Evolutionary conservation across 1,139 yeast species (phyloP), one percentile per base, ranked within the genome.

Genomic region (Pichia sp.): DNA sequence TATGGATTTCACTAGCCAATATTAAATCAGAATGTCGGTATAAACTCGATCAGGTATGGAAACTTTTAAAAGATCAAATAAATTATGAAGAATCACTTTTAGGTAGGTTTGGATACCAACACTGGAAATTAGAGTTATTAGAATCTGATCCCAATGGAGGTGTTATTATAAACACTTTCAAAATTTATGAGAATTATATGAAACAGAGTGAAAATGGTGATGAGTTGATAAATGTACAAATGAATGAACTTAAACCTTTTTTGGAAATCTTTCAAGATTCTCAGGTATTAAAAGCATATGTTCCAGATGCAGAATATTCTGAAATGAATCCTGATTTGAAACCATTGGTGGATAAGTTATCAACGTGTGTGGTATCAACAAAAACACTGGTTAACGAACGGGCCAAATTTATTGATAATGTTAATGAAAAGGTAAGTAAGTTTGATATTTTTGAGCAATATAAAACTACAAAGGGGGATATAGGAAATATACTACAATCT

Each of bases 191-290:
- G 28, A 60, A 58, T 5, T 83, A 80, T 53, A 57, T 83, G 16
- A 53, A 55, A 2, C 78, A 78, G 48, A 94, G 95, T 1, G 64
- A 65, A 26, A 55, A 63, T 3, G 85, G 94, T 4, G 95, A 88
- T 57, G 61, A 60, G 3, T 57, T 68, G 4, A 72, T 83, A 0
- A 54, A 62, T 10, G 56, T 59, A 7, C 74, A 74, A 46, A 73
- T 72, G 45, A 49, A 55, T 2, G 68, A 68, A 10, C 64, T 79
- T 33, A 68, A 63, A 43, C 66, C 68, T 0, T 57, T 60, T 15
- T 52, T 84, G 28, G 63, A 63, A 16, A 56, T 78, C 1, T 56
- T 46, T 28, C 67, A 70, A 6, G 36, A 46, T 15, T 70, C 62
- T 32, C 63, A 63, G 2, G 55, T 66, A 3, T 61, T 84, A 19